Percentiles rank a stretch among this genome's conserved stretches.
Evolutionary conservation across 306 rosid genomes (phyloP).

Genomic region (Vigna hirtella): DNA sequence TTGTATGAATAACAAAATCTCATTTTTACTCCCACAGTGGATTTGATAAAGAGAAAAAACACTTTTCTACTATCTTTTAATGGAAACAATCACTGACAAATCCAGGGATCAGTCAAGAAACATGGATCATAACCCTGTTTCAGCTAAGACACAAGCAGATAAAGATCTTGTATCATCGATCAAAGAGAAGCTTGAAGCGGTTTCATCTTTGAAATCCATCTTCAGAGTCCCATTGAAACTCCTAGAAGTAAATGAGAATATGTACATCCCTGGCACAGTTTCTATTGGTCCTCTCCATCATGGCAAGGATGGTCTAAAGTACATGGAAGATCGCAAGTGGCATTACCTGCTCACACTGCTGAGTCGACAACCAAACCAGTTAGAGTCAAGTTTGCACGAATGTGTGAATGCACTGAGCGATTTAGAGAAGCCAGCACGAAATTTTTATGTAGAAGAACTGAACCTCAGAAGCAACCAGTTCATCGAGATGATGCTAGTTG

Average conservation of each 20-base stretch:
- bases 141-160: neutral
- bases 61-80: neutral
- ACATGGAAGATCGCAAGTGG: constrained; percentile 34
- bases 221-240: constrained; percentile 5
- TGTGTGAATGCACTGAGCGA: neutral
- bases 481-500: constrained; percentile 23
- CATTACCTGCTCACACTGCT: constrained; percentile 10
- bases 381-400: neutral
- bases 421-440: constrained; percentile 6
- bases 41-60: neutral
- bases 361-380: neutral
- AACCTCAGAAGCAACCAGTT: constrained; percentile 4
- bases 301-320: constrained; percentile 1
- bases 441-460: constrained; percentile 8
- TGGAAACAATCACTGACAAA: neutral
- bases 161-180: constrained; percentile 6
- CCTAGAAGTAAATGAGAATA: neutral
- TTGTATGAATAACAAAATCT: too few species aligned
- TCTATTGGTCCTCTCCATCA: constrained; percentile 35
- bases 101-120: neutral
- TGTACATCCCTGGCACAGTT: neutral
- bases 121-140: constrained; percentile 16
- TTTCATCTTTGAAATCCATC: constrained; percentile 18
- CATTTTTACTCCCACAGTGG: neutral
- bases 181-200: constrained; percentile 1